Evolutionary conservation across 495 filamentous ascomycete species (phyloP), one percentile per base, ranked within the genome.

Genomic region (Jackrogersella minutella): DNA sequence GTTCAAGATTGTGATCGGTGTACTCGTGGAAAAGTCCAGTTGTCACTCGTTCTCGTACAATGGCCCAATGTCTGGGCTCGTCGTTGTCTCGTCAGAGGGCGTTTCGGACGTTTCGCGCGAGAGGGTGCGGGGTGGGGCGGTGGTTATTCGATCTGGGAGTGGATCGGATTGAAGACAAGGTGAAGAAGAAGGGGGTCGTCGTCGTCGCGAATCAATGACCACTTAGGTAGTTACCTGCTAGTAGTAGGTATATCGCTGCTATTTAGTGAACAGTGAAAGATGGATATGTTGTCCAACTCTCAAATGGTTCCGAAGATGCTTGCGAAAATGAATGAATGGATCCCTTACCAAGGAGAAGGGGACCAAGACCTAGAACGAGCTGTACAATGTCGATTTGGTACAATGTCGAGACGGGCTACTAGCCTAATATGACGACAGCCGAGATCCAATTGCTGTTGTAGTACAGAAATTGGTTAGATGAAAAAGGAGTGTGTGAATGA

Each of bases 361-460:
- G n/a, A 30, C 26, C 26, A 24, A 46, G 26, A 22, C 17, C 40
- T 41, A 54, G 46, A 58, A 43, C 37, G 36, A 43, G 34, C 28
- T 28, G 31, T 57, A 17, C 17, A 56, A 30, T 9, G 22, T n/a
- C n/a, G n/a, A n/a, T n/a, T n/a, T n/a, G n/a, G n/a, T n/a, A n/a
- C n/a, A n/a, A n/a, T n/a, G 21, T 46, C 11, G 8, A 33, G 26
- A 62, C 21, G 24, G n/a, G 16, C 24, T 37, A 11, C 46, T 60
- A 41, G 51, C 16, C 39, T 49, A 7, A 44, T 58, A 69, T 69
- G 66, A 64, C 59, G 55, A 61, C 39, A 60, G 59, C 59, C 66
- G 66, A 69, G 55, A 59, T 60, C 33, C 21, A 56, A 58, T 16
- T 58, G 41, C 13, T 49, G 31, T 17, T 22, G 26, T 50, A 24